Evolutionary conservation across 140 eudicot species (phyloP).

Genomic region (Cichorium intybus): DNA sequence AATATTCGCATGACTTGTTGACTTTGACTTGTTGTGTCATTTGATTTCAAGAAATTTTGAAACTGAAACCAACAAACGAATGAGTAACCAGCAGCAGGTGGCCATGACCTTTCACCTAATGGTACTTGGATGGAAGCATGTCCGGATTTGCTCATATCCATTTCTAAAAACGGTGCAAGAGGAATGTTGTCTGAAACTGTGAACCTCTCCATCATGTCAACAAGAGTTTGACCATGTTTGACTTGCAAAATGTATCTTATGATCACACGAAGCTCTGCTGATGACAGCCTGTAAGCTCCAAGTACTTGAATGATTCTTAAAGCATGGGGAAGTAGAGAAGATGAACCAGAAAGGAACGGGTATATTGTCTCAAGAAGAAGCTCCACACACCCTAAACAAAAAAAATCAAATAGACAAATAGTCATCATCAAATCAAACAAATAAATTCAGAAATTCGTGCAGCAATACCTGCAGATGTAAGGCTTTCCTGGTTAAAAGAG

Average conservation of each 20-base stretch:
- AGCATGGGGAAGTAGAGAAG: constrained; percentile 66
- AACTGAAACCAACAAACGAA: constrained; percentile 97
- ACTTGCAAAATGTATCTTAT: constrained; percentile 76
- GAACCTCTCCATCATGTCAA: constrained; percentile 83
- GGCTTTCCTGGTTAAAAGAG: constrained; percentile 91
- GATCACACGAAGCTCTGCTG: constrained; percentile 80
- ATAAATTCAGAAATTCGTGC: constrained; percentile 2
- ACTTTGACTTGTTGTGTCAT: constrained; percentile 29
- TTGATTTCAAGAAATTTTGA: constrained; percentile 58
- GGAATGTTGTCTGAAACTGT: constrained; percentile 64
- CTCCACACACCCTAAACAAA: constrained; percentile 79
- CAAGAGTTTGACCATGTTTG: constrained; percentile 63
- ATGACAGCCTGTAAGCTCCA: constrained; percentile 93
- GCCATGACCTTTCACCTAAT: constrained; percentile 97
- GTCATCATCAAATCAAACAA: constrained; percentile 3
- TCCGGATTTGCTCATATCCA: constrained; percentile 93
- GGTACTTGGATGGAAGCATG: constrained; percentile 93
- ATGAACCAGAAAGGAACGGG: constrained; percentile 81
- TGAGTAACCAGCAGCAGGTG: constrained; percentile 99
- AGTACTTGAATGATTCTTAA: constrained; percentile 90
- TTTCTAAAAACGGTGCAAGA: constrained; percentile 87
- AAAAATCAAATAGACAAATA: constrained; percentile 7
- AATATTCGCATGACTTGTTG: constrained; percentile 69
- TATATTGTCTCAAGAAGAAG: constrained; percentile 84
- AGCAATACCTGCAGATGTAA: constrained; percentile 81